A percentile compares a stretch with the other conserved stretches of the same genome.
These are phyloP conservation scores for Coniella lustricola DNA, from an alignment of 2,329 filamentous ascomycete species.

Conservation along the genomic window DNA sequence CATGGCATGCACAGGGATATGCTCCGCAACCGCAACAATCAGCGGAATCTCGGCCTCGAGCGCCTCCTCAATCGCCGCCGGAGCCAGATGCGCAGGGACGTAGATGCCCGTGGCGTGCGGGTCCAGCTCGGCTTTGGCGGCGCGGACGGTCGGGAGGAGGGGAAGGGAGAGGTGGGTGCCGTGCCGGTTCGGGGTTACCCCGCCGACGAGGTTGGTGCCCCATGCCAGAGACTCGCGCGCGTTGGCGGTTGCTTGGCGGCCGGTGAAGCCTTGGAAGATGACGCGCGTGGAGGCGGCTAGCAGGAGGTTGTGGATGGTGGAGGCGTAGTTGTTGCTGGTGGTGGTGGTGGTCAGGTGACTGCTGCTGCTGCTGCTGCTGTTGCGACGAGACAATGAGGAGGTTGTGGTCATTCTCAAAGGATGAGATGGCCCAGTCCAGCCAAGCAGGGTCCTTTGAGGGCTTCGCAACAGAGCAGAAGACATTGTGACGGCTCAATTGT, in stretches of 20 bases:
- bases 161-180: conserved; percentile 68
- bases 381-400: too few species aligned
- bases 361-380: too few species aligned
- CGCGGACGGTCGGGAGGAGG: conserved; percentile 60
- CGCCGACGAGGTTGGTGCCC: conserved; percentile 75
- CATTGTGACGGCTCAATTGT: too few species aligned
- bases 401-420: too few species aligned
- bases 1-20: conserved; percentile 73
- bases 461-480: too few species aligned
- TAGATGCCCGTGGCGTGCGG: conserved; percentile 76
- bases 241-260: conserved; percentile 61
- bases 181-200: conserved; percentile 63
- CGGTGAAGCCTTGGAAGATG: conserved; percentile 17
- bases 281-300: conserved; percentile 14
- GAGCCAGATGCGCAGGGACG: conserved; percentile 67
- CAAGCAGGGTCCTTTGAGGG: too few species aligned
- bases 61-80: conserved; percentile 69
- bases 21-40: conserved; percentile 72
- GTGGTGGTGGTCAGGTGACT: too few species aligned
- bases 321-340: conserved; percentile 1
- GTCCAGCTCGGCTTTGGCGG: conserved; percentile 61
- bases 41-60: conserved; percentile 73
- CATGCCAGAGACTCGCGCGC: conserved; percentile 69
- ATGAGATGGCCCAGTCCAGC: too few species aligned
- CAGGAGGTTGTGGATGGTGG: conserved; percentile 9